These are phyloP conservation scores for Platanthera zijinensis DNA, from an alignment of 106 monocot species.

Conservation along the genomic window DNA sequence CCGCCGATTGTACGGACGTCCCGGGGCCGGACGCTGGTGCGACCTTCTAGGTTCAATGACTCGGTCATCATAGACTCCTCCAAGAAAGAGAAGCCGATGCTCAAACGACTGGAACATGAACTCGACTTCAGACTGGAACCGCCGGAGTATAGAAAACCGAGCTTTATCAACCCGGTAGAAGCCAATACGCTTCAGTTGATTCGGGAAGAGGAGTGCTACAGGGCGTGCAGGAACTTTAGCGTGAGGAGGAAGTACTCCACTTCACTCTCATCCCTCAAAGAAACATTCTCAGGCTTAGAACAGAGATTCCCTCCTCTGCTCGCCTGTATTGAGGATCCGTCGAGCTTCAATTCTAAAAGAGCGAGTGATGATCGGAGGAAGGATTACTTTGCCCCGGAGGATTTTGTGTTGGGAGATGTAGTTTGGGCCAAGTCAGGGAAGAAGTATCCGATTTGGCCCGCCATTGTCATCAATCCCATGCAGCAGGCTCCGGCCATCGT, in stretches of 20 bases:
- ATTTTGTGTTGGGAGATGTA: slow-evolving; percentile 65
- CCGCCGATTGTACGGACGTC: slow-evolving; percentile 43
- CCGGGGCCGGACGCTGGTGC: slow-evolving; percentile 33
- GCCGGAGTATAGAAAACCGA: slow-evolving; percentile 1
- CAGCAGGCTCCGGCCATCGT: slow-evolving; percentile 53
- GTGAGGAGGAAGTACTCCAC: slow-evolving; percentile 24
- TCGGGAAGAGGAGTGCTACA: slow-evolving; percentile 28
- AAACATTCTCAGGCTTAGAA: neutral
- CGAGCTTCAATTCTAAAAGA: neutral
- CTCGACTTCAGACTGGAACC: neutral
- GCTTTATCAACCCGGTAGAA: neutral
- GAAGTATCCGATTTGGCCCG: slow-evolving; percentile 80
- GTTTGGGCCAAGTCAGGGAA: slow-evolving; percentile 86
- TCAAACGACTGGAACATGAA: slow-evolving; percentile 12
- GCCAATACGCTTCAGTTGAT: slow-evolving; percentile 1
- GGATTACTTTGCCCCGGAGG: slow-evolving; percentile 42
- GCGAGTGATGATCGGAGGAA: slow-evolving; percentile 17
- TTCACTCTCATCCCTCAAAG: slow-evolving; percentile 25
- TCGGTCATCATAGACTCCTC: slow-evolving; percentile 59
- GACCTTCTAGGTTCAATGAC: slow-evolving; percentile 56
- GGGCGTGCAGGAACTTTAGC: slow-evolving; percentile 27
- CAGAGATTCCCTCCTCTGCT: neutral
- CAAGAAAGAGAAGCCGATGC: slow-evolving; percentile 51
- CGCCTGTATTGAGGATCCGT: neutral
- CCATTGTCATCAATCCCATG: slow-evolving; percentile 77